These are phyloP conservation scores for Rhododendron vialii DNA, from an alignment of 148 eudicot species.

Conservation along the genomic window DNA sequence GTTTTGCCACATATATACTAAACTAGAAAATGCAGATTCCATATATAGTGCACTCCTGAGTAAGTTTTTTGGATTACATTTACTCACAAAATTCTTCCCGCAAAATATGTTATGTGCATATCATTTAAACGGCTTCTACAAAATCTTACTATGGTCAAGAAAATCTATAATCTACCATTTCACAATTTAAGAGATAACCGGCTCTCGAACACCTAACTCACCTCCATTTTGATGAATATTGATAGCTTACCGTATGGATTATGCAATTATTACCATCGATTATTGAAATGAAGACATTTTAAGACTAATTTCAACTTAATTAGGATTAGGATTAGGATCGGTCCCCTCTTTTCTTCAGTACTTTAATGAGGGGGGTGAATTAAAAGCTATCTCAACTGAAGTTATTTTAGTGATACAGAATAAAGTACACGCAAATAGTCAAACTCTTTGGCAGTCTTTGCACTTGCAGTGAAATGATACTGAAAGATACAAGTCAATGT, in stretches of 20 bases:
- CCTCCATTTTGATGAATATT: neutral
- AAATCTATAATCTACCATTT: neutral
- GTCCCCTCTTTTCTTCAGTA: neutral
- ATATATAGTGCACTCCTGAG: too few species aligned
- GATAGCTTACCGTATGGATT: neutral
- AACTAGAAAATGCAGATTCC: too few species aligned
- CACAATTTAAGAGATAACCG: neutral
- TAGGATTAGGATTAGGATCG: neutral
- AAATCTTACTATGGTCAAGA: too few species aligned
- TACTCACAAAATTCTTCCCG: too few species aligned
- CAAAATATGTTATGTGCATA: too few species aligned
- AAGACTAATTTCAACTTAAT: neutral
- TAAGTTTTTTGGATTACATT: too few species aligned
- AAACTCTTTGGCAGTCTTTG: neutral
- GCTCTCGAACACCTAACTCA: too few species aligned
- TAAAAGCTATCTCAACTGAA: neutral
- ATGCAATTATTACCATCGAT: neutral
- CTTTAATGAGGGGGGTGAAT: neutral
- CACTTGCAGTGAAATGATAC: neutral
- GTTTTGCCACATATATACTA: too few species aligned
- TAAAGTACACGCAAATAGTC: neutral
- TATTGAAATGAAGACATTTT: neutral
- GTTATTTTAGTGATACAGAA: neutral
- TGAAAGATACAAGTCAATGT: neutral
- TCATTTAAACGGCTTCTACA: too few species aligned